Evolutionary conservation across 2,329 filamentous ascomycete genomes (phyloP), one percentile per base, ranked within the genome.

Genomic region (Talaromyces marneffei): DNA sequence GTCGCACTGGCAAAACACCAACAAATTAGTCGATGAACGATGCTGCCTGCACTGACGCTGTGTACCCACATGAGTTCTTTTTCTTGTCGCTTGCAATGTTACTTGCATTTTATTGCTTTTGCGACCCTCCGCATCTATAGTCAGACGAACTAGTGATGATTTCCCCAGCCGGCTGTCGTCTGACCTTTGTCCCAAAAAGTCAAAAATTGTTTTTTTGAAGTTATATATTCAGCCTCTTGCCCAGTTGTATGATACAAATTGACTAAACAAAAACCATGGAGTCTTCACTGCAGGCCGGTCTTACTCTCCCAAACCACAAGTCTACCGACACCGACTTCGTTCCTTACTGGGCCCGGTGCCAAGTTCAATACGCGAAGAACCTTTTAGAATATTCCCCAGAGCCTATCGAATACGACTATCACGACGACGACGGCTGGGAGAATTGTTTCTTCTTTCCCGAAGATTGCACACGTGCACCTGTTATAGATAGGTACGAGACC

Each of bases 401-500:
- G 46, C 75, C 75, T 35, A 74, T 78, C 65, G 75, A 75, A 59
- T 78, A 77, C 74, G 72, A 77, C 62, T 66, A 75, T 71, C 68
- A 75, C 67, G 75, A 78, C 67, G 67, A 74, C 42, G 75, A 77
- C 62, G 76, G 75, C 59, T 68, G 67, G 61, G 75, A 78, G 54
- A 78, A 77, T 63, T 75, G 71, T 61, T 77, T 77, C 66, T 77
- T 78, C 65, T 77, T 77, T 40, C 75, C 75, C 9, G 75, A 78
- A 66, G 75, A 78, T 62, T 77, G 74, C 67, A 72, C 72, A 55
- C 77, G 71, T 65, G 71, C 74, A 16, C 74, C 74, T 14, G 68
- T 58, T 12, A 37, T 48, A 12, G 39, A 52, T 18, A 35, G 29
- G 29, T 62, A 40, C 48, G 55, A 62, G 18, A 62, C 55, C 10